Percentiles rank a stretch among this genome's conserved stretches.
These are phyloP conservation scores for Lactarius tabidus DNA, from an alignment of 768 basidiomycete species.

Conservation along the genomic window DNA sequence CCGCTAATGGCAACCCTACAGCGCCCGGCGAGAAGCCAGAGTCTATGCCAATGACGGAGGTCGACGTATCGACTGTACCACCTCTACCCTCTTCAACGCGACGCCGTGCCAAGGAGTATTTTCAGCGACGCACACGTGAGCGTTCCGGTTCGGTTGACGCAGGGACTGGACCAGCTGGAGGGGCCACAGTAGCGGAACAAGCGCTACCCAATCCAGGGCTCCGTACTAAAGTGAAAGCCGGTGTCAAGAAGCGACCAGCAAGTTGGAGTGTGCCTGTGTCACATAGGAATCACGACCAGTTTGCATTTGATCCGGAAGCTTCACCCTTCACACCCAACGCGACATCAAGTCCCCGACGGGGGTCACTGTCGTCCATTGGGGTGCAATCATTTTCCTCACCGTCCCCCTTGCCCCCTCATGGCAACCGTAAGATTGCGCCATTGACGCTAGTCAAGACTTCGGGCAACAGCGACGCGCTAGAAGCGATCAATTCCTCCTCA, in stretches of 20 bases:
- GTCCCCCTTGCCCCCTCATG: constrained; percentile 17
- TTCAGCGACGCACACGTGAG: constrained; percentile 23
- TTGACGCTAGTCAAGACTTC: neutral
- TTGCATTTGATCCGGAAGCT: constrained; percentile 19
- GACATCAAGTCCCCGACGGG: constrained; percentile 22
- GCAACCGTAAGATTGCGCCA: constrained; percentile 11
- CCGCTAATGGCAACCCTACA: neutral
- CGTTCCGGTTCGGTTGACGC: constrained; percentile 22
- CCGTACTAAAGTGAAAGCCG: neutral
- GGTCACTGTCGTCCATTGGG: constrained; percentile 7
- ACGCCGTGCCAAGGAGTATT: constrained; percentile 23
- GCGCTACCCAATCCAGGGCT: neutral
- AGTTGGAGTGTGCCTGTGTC: neutral
- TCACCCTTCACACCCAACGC: constrained; percentile 24
- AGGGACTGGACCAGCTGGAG: neutral
- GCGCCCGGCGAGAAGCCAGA: neutral
- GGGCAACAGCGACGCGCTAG: neutral
- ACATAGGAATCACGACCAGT: constrained; percentile 2
- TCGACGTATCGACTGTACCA: constrained; percentile 6
- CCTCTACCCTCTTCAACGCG: constrained; percentile 20
- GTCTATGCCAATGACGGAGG: neutral
- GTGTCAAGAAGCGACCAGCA: neutral
- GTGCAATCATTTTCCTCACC: constrained; percentile 18
- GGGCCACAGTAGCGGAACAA: neutral
- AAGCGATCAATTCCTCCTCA: neutral